Evolutionary conservation across 768 basidiomycete species (phyloP).

Genomic region (Hygrocybe punicea): DNA sequence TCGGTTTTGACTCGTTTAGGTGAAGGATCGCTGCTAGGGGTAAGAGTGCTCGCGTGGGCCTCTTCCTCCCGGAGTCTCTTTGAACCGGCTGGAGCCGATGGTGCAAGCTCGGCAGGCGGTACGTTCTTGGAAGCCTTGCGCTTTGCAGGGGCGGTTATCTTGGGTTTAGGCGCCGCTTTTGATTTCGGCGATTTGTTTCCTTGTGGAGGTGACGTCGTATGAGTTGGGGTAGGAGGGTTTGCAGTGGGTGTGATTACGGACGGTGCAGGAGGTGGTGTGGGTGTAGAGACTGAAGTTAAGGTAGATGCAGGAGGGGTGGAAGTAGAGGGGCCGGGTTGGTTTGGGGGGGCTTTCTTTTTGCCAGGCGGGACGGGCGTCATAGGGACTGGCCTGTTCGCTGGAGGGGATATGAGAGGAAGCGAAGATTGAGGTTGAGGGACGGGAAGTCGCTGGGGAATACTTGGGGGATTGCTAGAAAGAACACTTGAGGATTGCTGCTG

Average conservation of each 20-base stretch:
- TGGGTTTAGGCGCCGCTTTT: conserved; percentile 50
- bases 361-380: conserved; percentile 18
- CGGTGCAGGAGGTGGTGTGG: conserved; percentile 47
- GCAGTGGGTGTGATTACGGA: conserved; percentile 42
- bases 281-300: conserved; percentile 31
- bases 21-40: conserved; percentile 51
- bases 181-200: conserved; percentile 68
- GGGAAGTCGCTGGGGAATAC: conserved; percentile 6
- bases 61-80: conserved; percentile 61
- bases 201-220: conserved; percentile 57
- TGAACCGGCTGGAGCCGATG: conserved; percentile 25
- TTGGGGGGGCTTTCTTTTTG: conserved; percentile 28
- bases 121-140: conserved; percentile 33
- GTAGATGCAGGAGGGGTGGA: conserved; percentile 10
- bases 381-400: conserved; percentile 12
- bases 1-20: conserved; percentile 72
- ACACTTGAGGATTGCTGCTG: not conserved
- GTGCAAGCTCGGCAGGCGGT: conserved; percentile 29
- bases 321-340: conserved; percentile 12
- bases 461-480: conserved; percentile 10
- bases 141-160: conserved; percentile 28
- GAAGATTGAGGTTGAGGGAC: conserved; percentile 20
- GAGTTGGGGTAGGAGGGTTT: conserved; percentile 52
- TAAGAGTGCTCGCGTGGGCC: conserved; percentile 30
- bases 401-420: conserved; percentile 15